A percentile compares a stretch with the other conserved stretches of the same genome.
Evolutionary conservation across 306 rosid species (phyloP).

Genomic region (Urtica urens): DNA sequence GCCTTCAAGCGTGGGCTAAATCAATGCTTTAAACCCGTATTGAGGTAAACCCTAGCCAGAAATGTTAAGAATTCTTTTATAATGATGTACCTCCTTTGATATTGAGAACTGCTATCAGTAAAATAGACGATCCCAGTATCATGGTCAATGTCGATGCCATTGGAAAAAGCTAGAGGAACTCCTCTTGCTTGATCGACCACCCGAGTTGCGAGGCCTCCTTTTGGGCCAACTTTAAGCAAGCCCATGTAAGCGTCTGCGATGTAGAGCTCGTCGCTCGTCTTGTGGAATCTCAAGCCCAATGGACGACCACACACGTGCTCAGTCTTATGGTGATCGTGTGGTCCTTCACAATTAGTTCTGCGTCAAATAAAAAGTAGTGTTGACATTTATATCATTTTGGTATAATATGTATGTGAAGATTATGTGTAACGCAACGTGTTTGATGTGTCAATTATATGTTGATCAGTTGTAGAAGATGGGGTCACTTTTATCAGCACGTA

Average conservation of each 20-base stretch:
- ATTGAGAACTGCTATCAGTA: slow-evolving; percentile 46
- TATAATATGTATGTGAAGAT: neutral
- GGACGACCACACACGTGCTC: slow-evolving; percentile 76
- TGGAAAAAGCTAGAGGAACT: slow-evolving; percentile 33
- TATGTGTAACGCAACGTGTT: too few relatives aligned
- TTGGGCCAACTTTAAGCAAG: slow-evolving; percentile 37
- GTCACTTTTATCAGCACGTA: too few relatives aligned
- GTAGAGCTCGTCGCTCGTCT: slow-evolving; percentile 33
- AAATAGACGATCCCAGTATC: slow-evolving; percentile 39
- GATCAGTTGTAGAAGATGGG: too few relatives aligned
- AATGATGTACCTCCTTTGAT: slow-evolving; percentile 43
- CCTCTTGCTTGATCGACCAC: slow-evolving; percentile 15
- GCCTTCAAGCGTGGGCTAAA: too few relatives aligned
- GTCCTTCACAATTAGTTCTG: slow-evolving; percentile 49
- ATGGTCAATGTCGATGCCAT: slow-evolving; percentile 53
- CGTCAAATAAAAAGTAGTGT: neutral
- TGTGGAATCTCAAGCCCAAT: slow-evolving; percentile 45
- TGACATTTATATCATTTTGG: neutral
- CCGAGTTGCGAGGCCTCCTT: slow-evolving; percentile 32
- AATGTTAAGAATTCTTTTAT: neutral
- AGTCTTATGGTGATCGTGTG: slow-evolving; percentile 21
- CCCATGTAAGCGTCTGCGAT: slow-evolving; percentile 78
- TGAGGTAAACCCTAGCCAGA: too few relatives aligned
- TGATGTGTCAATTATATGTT: too few relatives aligned
- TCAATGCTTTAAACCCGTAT: too few relatives aligned